phyloP scores from a whole-genome alignment of 495 filamentous ascomycete genomes.

The Evernia prunastri region DNA sequence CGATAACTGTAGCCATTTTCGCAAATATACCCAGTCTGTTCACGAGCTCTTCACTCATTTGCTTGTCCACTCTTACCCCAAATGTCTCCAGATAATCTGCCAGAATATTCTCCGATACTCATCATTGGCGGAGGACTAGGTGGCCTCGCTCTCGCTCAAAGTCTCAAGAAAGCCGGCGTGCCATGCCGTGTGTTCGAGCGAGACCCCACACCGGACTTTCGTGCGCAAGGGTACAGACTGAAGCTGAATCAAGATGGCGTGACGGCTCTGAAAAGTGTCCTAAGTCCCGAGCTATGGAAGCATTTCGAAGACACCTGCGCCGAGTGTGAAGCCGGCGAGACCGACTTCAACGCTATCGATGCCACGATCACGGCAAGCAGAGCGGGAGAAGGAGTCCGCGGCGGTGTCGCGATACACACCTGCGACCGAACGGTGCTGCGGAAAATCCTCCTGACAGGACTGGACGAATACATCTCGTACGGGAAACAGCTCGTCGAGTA shows the following conservation, averaged over 20 bases:
- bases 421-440: conserved; percentile 31
- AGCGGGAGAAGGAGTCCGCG: not conserved
- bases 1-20: too few relatives aligned
- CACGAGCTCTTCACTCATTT: too few relatives aligned
- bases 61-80: too few relatives aligned
- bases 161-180: conserved; percentile 44
- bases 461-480: conserved; percentile 36
- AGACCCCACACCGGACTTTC: conserved; percentile 32
- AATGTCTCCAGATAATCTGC: too few relatives aligned
- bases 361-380: conserved; percentile 19
- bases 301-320: conserved; percentile 49
- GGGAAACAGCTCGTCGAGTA: conserved; percentile 38
- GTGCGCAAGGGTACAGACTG: conserved; percentile 42
- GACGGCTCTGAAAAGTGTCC: conserved; percentile 45
- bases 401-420: conserved; percentile 29
- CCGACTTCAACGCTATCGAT: conserved; percentile 28
- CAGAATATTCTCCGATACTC: too few relatives aligned
- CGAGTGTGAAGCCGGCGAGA: conserved; percentile 35
- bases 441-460: conserved; percentile 28
- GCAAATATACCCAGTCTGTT: too few relatives aligned
- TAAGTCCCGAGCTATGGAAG: conserved; percentile 39
- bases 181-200: conserved; percentile 49
- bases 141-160: conserved; percentile 49
- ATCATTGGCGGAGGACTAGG: conserved; percentile 49
- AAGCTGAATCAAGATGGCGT: conserved; percentile 46